Evolutionary conservation across 2,329 filamentous ascomycete species (phyloP), one percentile per base, ranked within the genome.

Genomic region (Sarocladium kiliense): DNA sequence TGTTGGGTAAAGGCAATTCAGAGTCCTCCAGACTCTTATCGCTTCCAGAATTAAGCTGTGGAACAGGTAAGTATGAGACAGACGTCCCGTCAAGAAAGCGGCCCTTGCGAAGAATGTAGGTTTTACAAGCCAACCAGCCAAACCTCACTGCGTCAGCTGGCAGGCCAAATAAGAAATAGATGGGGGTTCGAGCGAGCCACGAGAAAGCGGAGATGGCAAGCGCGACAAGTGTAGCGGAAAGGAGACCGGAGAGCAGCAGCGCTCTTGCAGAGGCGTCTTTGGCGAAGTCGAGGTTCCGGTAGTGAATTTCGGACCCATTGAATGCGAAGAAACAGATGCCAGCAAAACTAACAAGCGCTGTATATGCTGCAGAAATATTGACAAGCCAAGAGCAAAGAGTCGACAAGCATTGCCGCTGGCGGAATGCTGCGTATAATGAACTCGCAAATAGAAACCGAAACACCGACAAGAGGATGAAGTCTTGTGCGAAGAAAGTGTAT

Each of bases 401-500:
- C 16, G 59, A 56, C 32, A 60, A 45, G 23, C 57, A 57, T 3
- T 57, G 60, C 2, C 59, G 37, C 10, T 57, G 5, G 39, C 56
- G 58, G 1, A 69, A 58, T 6, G 10, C 9, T 51, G 47, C 21
- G 18, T 27, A 51, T n/a, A 30, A n/a, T 9, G 44, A 27, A 30
- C 44, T 47, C 5, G 23, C 44, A 30, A 47, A 47, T 3, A 47
- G 25, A 21, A n/a, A 37, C n/a, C 68, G 62, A 39, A 71, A 62
- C 26, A 68, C 21, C 12, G 71, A 57, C 2, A 72, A 60, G 3
- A 71, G 58, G 5, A 64, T 47, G 1, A 66, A 58, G 19, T 72
- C 70, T 37, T 71, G 68, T 3, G 63, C 61, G 55, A 70, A 70
- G 55, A 72, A 72, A 2, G 69, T 69, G 11, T 66, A 63, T 21